phyloP scores from a whole-genome alignment of 345 rosid genomes.

The Geranium brycei region DNA sequence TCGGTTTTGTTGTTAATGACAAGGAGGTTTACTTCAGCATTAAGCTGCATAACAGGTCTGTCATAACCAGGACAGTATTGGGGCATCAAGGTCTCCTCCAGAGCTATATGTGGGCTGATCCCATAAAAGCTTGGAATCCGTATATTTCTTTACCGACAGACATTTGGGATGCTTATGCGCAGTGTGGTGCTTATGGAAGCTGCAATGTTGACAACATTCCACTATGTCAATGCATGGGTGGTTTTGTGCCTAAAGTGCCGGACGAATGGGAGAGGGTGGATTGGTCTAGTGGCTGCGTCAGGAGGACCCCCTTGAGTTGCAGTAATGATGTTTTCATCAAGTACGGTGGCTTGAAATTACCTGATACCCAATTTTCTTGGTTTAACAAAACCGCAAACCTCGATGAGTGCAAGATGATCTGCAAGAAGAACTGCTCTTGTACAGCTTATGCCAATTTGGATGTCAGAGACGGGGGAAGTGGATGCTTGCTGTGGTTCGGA shows the following conservation, averaged over 20 bases:
- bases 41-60: neutral
- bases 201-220: neutral
- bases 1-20: neutral
- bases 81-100: neutral
- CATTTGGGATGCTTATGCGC: neutral
- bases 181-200: constrained; percentile 6
- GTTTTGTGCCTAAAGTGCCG: constrained; percentile 6
- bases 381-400: constrained; percentile 8
- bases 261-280: constrained; percentile 6
- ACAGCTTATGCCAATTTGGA: constrained; percentile 26
- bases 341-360: constrained; percentile 17
- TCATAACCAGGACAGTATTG: neutral
- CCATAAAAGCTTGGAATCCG: neutral
- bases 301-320: constrained; percentile 7
- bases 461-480: constrained; percentile 18
- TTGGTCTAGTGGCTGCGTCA: constrained; percentile 9
- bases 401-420: constrained; percentile 17
- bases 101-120: neutral
- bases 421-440: constrained; percentile 34
- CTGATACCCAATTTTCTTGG: constrained; percentile 9
- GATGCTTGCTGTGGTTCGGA: constrained; percentile 33
- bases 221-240: constrained; percentile 7
- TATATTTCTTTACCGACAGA: neutral
- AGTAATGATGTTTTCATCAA: constrained; percentile 13
- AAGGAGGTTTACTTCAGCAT: constrained; percentile 1